Evolutionary conservation across 169 alveolate genomes (phyloP).

Genomic region (Miamiensis avidus): DNA sequence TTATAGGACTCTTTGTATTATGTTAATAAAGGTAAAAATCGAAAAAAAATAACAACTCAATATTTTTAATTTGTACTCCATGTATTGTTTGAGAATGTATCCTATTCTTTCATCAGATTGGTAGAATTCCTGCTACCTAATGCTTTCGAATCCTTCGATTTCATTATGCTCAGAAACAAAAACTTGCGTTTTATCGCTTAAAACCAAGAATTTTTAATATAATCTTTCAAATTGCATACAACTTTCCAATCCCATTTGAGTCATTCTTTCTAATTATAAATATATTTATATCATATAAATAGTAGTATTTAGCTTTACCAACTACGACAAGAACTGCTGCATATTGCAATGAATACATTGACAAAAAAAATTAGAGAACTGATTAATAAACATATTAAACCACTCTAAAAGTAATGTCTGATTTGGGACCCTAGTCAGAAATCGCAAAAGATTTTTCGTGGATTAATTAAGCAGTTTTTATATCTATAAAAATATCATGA

Average conservation of each 20-base stretch:
- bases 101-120: neutral
- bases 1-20: neutral
- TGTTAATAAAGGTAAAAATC: neutral
- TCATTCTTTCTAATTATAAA: neutral
- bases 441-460: neutral
- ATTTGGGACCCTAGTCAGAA: neutral
- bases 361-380: neutral
- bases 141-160: neutral
- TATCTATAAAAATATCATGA: constrained; percentile 21
- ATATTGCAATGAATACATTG: constrained; percentile 19
- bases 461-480: constrained; percentile 4
- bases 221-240: neutral
- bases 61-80: neutral
- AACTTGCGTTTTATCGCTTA: neutral
- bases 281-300: no score
- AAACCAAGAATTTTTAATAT: no score
- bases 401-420: neutral
- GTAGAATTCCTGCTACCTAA: neutral
- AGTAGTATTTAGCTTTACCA: neutral
- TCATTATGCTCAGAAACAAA: neutral
- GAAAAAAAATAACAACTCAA: no score
- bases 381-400: constrained; percentile 13
- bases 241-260: neutral
- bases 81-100: neutral
- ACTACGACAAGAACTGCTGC: constrained; percentile 1